Evolutionary conservation across 768 basidiomycete species (phyloP).

Genomic region (Serpula lacrymans): DNA sequence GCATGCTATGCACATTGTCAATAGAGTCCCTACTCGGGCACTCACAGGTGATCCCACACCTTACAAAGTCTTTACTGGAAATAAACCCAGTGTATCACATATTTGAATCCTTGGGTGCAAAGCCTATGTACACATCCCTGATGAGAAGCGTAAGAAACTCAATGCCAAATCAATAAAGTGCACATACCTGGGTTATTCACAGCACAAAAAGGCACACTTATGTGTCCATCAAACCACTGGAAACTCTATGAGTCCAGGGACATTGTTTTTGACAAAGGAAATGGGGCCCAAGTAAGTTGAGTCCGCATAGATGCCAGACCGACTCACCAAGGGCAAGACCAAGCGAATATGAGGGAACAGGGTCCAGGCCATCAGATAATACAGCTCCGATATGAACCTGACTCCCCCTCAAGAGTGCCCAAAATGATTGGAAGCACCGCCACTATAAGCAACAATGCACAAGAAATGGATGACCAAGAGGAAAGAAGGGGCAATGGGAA

Average conservation of each 20-base stretch:
- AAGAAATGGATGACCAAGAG: too few relatives aligned
- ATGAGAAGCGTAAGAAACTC: slow-evolving; percentile 13
- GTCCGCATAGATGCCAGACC: too few relatives aligned
- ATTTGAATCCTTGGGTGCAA: slow-evolving; percentile 20
- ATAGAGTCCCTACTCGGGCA: neutral
- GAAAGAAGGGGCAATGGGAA: too few relatives aligned
- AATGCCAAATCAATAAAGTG: slow-evolving; percentile 1
- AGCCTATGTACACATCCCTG: slow-evolving; percentile 22
- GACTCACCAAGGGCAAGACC: too few relatives aligned
- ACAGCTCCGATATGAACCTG: too few relatives aligned
- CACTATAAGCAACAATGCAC: too few relatives aligned
- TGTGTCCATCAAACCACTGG: neutral
- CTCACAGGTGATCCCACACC: slow-evolving; percentile 19
- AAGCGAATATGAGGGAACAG: too few relatives aligned
- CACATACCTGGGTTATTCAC: neutral
- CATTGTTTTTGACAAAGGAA: slow-evolving; percentile 1
- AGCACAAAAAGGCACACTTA: neutral
- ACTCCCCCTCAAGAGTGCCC: too few relatives aligned
- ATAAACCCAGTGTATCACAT: slow-evolving; percentile 19
- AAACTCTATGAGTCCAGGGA: neutral
- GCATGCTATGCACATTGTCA: neutral
- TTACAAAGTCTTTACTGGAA: slow-evolving; percentile 16
- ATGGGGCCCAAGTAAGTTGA: slow-evolving; percentile 6
- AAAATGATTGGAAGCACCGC: too few relatives aligned
- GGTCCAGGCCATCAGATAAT: too few relatives aligned